Evolutionary conservation across 176 grass and related monocot species (phyloP), one percentile per base, ranked within the genome.

Genomic region (Triticum dicoccoides): DNA sequence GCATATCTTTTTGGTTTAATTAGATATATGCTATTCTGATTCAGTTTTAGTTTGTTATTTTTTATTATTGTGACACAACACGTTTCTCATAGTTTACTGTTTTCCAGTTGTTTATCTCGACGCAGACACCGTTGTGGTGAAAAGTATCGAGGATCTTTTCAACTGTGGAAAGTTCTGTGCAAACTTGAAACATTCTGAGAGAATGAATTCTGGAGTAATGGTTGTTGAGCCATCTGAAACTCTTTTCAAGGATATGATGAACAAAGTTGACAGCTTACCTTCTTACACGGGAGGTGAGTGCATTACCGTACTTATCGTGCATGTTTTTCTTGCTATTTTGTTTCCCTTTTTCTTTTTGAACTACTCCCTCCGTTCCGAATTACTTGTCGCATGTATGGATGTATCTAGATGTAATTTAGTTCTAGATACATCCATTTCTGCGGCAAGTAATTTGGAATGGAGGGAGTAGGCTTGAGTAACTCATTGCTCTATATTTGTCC

Each of bases 131-230:
- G 91, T 99, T 70, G 97, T 99, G 9, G 86, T 98, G 62, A 98
- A 94, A 86, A 96, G 70, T 89, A 94, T 98, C 10, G 97, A 98
- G 2, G 94, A 94, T 89, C 70, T 96, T 67, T 98, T 98, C 84
- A 91, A 92, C 45, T 98, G 94, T 42, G 94, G 97, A 41, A 90
- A 92, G 83, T 98, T 98, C 45, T 96, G 97, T 88, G 94, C 92
- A 44, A 98, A 98, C 75, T 77, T 98, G 83, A 98, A 98, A 84
- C 97, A 96, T 90, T 98, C 97, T 45, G 97, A 98, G 89, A 93
- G 92, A 91, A 76, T 98, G 91, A 98, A 98, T 69, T 98, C 97
- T 65, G 97, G 94, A 30, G 94, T 98, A 67, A 88, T 98, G 94
- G 97, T 98, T 84, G 94, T 98, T 70, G 97, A 98, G 64, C 97